These are phyloP conservation scores for Rhodotorula sp. DNA, from an alignment of 1,284 basidiomycete species.

Conservation along the genomic window DNA sequence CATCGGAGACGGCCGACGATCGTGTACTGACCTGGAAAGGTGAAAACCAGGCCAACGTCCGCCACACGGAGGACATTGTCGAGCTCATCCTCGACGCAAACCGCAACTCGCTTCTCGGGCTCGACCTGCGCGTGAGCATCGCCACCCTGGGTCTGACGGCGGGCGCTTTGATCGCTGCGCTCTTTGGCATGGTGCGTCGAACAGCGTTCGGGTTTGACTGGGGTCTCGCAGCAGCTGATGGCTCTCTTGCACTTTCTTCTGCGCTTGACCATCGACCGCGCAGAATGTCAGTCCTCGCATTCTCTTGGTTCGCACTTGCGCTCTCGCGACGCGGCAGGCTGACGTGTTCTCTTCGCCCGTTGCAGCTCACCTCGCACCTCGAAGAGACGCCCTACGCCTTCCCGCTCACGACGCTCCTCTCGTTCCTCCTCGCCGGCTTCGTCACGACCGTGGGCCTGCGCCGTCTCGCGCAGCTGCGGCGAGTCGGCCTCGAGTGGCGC, in stretches of 20 bases:
- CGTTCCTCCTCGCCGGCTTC: slow-evolving; percentile 47
- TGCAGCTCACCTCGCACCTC: slow-evolving; percentile 49
- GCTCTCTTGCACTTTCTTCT: background rate
- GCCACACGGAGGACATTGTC: slow-evolving; percentile 53
- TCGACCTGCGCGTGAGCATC: slow-evolving; percentile 93
- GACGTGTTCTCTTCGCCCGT: background rate
- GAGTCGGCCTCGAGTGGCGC: slow-evolving; percentile 40
- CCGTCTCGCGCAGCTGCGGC: slow-evolving; percentile 33
- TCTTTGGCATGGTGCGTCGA: slow-evolving; percentile 75
- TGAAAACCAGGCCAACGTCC: slow-evolving; percentile 8
- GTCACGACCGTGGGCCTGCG: slow-evolving; percentile 49
- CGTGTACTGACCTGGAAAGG: background rate
- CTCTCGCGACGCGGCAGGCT: background rate
- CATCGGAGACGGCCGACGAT: background rate
- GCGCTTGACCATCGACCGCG: background rate
- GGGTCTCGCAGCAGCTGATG: background rate
- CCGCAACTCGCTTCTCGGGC: slow-evolving; percentile 84
- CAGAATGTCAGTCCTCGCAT: slow-evolving; percentile 1
- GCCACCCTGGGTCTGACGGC: slow-evolving; percentile 86
- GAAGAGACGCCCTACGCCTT: slow-evolving; percentile 53
- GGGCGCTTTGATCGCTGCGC: slow-evolving; percentile 87
- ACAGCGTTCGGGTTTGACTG: background rate
- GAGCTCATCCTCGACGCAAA: slow-evolving; percentile 96
- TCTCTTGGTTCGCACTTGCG: background rate
- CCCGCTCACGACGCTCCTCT: slow-evolving; percentile 48